Evolutionary conservation across 768 basidiomycete species (phyloP), one percentile per base, ranked within the genome.

Genomic region (Rhodosporidiobolus sp.): DNA sequence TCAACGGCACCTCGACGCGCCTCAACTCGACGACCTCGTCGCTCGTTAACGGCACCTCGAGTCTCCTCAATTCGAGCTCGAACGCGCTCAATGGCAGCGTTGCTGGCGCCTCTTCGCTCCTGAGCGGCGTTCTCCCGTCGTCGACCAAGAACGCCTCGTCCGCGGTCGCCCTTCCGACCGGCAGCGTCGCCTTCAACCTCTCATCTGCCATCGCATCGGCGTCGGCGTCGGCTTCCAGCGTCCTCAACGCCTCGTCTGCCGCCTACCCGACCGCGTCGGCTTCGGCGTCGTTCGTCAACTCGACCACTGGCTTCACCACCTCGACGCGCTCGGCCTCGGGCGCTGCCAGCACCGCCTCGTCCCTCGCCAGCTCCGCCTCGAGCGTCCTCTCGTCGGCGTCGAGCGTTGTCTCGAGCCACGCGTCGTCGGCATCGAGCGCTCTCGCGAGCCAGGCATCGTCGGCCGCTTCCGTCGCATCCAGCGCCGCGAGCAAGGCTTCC

Each of bases 231-330:
- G 55, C 34, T 46, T 58, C 22, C 49, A 5, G 20, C 50, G 50
- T 52, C n/a, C 1, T 6, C 58, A 28, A 59, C 58, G 38, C 34
- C 10, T 43, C 38, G 24, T 10, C 35, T 3, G 9, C 35, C 2
- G 35, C 24, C 7, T 8, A 38, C 38, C 56, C 35, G 24, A 43
- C 56, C n/a, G 30, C 4, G 4, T 50, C 46, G 28, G 28, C 60
- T 0, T 49, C 61, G 43, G 35, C 55, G n/a, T 55, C 63, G 19
- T n/a, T 49, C 65, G 22, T 66, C 65, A 58, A 30, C 45, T 48
- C 55, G 45, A 24, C 32, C 50, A 24, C 45, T 35, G 53, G 43
- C 30, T 45, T 34, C 49, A 11, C 58, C 22, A 26, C 56, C 26
- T 54, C 48, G 28, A 34, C 67, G 0, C 32, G 22, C 32, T 62